Evolutionary conservation across 2,329 filamentous ascomycete genomes (phyloP).

Genomic region (Trichoderma sp.): DNA sequence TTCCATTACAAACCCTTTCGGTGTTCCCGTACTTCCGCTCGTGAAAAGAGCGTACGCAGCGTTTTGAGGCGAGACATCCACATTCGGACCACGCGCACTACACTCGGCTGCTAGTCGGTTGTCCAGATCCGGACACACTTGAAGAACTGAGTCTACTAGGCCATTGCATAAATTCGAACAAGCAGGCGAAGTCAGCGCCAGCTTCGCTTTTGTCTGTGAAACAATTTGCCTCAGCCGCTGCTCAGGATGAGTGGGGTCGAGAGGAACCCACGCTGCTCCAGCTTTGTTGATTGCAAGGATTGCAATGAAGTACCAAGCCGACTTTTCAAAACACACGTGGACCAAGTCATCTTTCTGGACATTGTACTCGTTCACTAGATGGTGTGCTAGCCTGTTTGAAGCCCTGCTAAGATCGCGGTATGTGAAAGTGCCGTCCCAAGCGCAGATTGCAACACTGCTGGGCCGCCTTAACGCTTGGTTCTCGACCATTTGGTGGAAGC

Average conservation of each 20-base stretch:
- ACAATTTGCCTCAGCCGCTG: conserved; percentile 25
- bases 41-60: conserved; percentile 28
- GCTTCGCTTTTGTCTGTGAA: conserved; percentile 16
- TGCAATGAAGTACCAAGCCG: conserved; percentile 31
- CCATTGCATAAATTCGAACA: conserved; percentile 32
- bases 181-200: conserved; percentile 24
- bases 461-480: conserved; percentile 17
- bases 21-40: conserved; percentile 28
- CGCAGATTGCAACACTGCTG: conserved; percentile 19
- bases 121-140: conserved; percentile 19
- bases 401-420: conserved; percentile 14
- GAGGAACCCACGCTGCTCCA: conserved; percentile 31
- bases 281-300: conserved; percentile 32
- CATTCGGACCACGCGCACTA: not conserved
- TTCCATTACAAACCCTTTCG: conserved; percentile 31
- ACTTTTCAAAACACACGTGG: conserved; percentile 41
- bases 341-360: conserved; percentile 29
- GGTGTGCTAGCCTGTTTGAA: conserved; percentile 20
- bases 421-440: conserved; percentile 29
- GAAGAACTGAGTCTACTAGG: conserved; percentile 25
- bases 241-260: conserved; percentile 29
- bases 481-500: conserved; percentile 27
- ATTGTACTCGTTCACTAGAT: conserved; percentile 12
- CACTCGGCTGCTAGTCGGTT: not conserved
- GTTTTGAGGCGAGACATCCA: conserved; percentile 13